Evolutionary conservation across 2,329 filamentous ascomycete genomes (phyloP), one percentile per base, ranked within the genome.

Genomic region (Westerdykella sp.): DNA sequence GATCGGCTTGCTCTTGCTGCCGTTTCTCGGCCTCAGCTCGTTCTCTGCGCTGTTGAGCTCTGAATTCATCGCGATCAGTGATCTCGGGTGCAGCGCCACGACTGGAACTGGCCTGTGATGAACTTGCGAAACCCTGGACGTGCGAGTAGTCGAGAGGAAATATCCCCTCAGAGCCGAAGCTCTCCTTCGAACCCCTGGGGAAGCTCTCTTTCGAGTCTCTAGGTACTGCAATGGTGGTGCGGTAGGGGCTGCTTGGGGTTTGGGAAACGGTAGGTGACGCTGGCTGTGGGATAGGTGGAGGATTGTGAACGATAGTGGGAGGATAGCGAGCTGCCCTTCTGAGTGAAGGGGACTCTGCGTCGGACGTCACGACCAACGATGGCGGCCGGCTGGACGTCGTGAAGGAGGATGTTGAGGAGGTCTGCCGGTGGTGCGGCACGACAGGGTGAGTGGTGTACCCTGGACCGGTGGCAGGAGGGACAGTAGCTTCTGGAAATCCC

Each of bases 351-450:
- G 58, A 58, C 6, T 64, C 62, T 38, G 57, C 55, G 15, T 63
- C 62, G 6, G 61, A 63, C 9, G 54, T 56, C 2, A 54, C 50
- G 35, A 58, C 59, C 13, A 61, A 44, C n/a, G 59, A 62, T 6
- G 62, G 58, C 10, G 55, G 46, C 15, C 53, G 56, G 37, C 56
- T 60, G 4, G 58, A 57, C 15, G 49, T 49, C 9, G 53, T 53
- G 41, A 50, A 51, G 9, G 57, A 60, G 18, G 62, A 63, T 11
- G 56, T 51, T 13, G 60, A 64, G 2, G 60, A 56, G 11, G 48
- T 54, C n/a, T 57, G 50, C 16, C 54, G 51, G 42, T 60, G 53
- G 16, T 53, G 52, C 11, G 58, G 46, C 18, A 51, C 40, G 31
- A 46, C 47, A 30, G 52, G 46, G 7, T 54, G 51, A 5, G 57